Evolutionary conservation across 2,329 filamentous ascomycete species (phyloP).

Genomic region (Trichoderma lentiforme): DNA sequence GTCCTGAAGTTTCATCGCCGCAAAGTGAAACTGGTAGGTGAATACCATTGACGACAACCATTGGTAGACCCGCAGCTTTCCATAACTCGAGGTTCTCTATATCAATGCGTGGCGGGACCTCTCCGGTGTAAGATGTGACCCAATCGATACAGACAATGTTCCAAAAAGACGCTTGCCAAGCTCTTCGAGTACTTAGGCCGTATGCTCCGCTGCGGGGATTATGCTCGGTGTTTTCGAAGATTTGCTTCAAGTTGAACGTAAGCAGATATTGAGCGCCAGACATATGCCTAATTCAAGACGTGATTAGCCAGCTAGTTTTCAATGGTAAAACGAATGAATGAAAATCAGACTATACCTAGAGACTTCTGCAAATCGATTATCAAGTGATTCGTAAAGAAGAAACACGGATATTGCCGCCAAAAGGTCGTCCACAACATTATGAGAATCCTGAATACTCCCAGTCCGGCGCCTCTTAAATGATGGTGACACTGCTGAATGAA

Average conservation of each 20-base stretch:
- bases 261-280: slow-evolving; percentile 21
- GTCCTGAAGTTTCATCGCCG: not conserved
- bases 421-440: slow-evolving; percentile 17
- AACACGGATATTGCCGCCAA: slow-evolving; percentile 22
- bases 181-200: slow-evolving; percentile 17
- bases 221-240: not conserved
- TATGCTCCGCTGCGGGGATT: not conserved
- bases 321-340: not conserved
- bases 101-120: slow-evolving; percentile 17
- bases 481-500: not conserved
- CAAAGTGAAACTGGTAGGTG: slow-evolving; percentile 15
- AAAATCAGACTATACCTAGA: slow-evolving; percentile 10
- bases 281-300: slow-evolving; percentile 17
- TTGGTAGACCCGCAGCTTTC: slow-evolving; percentile 21
- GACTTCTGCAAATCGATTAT: slow-evolving; percentile 21
- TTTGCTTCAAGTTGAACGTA: not conserved
- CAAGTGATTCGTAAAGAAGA: slow-evolving; percentile 22
- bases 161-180: slow-evolving; percentile 22
- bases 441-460: not conserved
- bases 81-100: slow-evolving; percentile 18
- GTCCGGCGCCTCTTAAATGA: slow-evolving; percentile 7
- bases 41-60: slow-evolving; percentile 13
- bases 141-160: slow-evolving; percentile 22
- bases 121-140: slow-evolving; percentile 18
- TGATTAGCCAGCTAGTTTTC: not conserved